A percentile compares a stretch with the other conserved stretches of the same genome.
phyloP scores from a whole-genome alignment of 2,329 filamentous ascomycete species.

The Daldinia sp. region DNA sequence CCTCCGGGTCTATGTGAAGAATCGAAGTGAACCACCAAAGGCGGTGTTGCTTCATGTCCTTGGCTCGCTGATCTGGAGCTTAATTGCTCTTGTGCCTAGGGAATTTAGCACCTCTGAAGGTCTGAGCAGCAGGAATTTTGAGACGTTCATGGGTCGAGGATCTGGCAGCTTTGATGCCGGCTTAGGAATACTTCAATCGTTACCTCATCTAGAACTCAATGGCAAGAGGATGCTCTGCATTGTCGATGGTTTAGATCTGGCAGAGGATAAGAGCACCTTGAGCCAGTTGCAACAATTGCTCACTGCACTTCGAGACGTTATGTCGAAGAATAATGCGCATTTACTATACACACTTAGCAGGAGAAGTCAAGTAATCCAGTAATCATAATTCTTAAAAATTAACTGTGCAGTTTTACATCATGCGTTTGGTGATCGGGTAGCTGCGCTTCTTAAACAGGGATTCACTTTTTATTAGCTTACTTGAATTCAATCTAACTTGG shows the following conservation, averaged over 20 bases:
- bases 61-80: conserved; percentile 34
- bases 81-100: conserved; percentile 24
- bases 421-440: neutral
- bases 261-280: neutral
- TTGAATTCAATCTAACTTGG: neutral
- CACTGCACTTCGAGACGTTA: neutral
- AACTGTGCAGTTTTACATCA: neutral
- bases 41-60: conserved; percentile 32
- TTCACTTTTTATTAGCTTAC: neutral
- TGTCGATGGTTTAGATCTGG: conserved; percentile 5
- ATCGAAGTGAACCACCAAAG: neutral
- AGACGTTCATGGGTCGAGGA: neutral
- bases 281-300: neutral
- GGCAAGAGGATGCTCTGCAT: conserved; percentile 1
- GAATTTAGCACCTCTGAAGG: conserved; percentile 24
- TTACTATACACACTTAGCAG: conserved; percentile 4
- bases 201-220: neutral
- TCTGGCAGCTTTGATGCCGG: neutral
- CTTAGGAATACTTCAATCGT: conserved; percentile 4
- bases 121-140: neutral
- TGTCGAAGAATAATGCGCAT: conserved; percentile 5
- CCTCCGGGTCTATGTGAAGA: conserved; percentile 37
- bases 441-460: neutral
- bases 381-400: neutral
- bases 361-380: neutral